Evolutionary conservation across 441 rosid genomes (phyloP), one percentile per base, ranked within the genome.

Genomic region (Populus trichocarpa): DNA sequence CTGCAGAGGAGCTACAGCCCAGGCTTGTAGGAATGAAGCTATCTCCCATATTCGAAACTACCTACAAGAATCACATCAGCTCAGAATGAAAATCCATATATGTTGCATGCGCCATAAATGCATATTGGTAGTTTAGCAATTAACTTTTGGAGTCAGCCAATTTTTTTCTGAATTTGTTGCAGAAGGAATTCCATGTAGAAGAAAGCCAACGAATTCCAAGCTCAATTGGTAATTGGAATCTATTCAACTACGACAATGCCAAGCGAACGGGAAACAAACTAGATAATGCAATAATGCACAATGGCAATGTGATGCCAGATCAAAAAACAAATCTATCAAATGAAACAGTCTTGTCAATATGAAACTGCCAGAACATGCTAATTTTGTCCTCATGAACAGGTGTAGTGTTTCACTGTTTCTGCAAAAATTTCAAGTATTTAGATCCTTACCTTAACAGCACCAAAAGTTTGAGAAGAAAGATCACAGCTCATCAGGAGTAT

Each of bases 1-100:
- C 88, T 30, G 79, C 79, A 9, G 85, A 80, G 46, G 78, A 75
- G 82, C 92, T 84, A 81, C 92, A 83, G 4, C 83, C 74, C 50
- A 92, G 77, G 81, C 94, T 86, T 25, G 98, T 93, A 1, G 98
- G 97, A 76, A 93, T 85, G 85, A 93, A 92, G 81, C 74, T 86
- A 71, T 90, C 97, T 70, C 90, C 92, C 9, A 69, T 73, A 8
- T 86, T 75, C 26, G 83, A 80, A 59, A 89, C 76, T 75, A 89
- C 88, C 99, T 93, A 81, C 67, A 75, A 80, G 59, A 75, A 75
- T 67, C 67, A 81, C 57, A 67, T 10, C 20, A 78, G 72, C 46
- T 30, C 46, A 28, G 11, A 30, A 72, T n/a, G 14, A 64, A 69
- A 74, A 72, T 25, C n/a, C 28, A 30, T 72, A 65, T 13, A 38